These are phyloP conservation scores for Yamadazyma insecticola DNA, from an alignment of 805 yeast species.

Conservation along the genomic window DNA sequence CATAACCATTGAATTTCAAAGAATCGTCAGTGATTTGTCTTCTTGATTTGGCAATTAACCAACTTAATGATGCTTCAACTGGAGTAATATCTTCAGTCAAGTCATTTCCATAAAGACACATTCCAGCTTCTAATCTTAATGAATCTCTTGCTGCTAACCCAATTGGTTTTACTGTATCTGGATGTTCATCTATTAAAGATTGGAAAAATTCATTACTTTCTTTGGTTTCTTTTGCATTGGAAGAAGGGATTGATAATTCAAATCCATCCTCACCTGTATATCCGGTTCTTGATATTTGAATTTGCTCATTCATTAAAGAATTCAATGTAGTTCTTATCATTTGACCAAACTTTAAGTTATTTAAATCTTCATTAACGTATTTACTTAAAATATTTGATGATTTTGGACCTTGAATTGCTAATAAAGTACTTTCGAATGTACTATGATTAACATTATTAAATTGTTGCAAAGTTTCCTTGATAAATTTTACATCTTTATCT, in stretches of 20 bases:
- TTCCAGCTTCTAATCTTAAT: constrained; percentile 92
- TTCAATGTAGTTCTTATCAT: constrained; percentile 42
- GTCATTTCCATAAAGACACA: constrained; percentile 97
- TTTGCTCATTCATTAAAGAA: constrained; percentile 38
- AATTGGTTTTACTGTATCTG: constrained; percentile 68
- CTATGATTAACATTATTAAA: constrained; percentile 35
- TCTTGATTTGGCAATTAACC: constrained; percentile 85
- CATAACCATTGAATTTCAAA: constrained; percentile 69
- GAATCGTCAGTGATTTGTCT: constrained; percentile 32
- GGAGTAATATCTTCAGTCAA: constrained; percentile 77
- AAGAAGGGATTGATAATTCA: constrained; percentile 72
- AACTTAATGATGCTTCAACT: constrained; percentile 79
- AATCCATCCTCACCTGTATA: constrained; percentile 99
- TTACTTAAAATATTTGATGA: constrained; percentile 65
- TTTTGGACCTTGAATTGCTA: constrained; percentile 92
- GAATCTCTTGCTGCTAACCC: constrained; percentile 99
- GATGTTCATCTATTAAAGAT: constrained; percentile 46
- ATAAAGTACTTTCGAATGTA: constrained; percentile 64
- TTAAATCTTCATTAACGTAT: constrained; percentile 55
- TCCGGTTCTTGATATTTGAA: constrained; percentile 91
- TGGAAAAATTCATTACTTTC: constrained; percentile 58
- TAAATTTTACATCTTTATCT: constrained; percentile 68
- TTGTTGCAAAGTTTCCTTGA: constrained; percentile 45
- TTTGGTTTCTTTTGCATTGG: constrained; percentile 31
- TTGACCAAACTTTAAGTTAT: constrained; percentile 65